Percentiles rank a stretch among this genome's conserved stretches.
Evolutionary conservation across 106 monocot species (phyloP).

Genomic region (Iris macrosiphon): DNA sequence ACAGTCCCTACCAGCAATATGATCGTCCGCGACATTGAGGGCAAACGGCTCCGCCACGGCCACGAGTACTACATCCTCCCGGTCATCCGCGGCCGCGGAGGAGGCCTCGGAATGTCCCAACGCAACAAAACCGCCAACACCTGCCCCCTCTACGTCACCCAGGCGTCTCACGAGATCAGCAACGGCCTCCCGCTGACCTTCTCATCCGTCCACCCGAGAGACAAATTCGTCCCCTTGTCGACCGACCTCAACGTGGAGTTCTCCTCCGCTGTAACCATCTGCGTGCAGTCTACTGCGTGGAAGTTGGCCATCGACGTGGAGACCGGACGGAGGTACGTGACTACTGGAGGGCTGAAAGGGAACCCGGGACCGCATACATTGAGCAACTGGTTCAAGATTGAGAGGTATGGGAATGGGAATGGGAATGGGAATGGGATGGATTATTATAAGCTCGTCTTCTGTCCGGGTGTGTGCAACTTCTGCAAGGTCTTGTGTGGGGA

Average conservation of each 20-base stretch:
- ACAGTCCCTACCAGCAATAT: too few species aligned
- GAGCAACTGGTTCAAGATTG: constrained; percentile 38
- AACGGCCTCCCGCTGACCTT: constrained; percentile 17
- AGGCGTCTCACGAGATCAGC: neutral
- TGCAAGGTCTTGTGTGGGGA: constrained; percentile 32
- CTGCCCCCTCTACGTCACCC: constrained; percentile 23
- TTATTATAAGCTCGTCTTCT: constrained; percentile 36
- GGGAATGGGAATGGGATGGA: too few species aligned
- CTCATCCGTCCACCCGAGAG: too few species aligned
- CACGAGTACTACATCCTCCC: too few species aligned
- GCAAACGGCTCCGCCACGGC: too few species aligned
- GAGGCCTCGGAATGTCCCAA: too few species aligned
- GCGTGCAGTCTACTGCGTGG: constrained; percentile 30
- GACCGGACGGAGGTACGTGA: constrained; percentile 16
- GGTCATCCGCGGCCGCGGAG: too few species aligned
- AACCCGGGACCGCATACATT: constrained; percentile 17
- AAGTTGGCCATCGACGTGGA: constrained; percentile 7
- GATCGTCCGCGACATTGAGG: too few species aligned
- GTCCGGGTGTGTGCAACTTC: constrained; percentile 25
- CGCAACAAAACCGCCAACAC: too few species aligned
- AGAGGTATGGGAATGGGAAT: constrained; percentile 9
- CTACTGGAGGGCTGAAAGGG: constrained; percentile 18
- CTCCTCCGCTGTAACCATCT: constrained; percentile 19
- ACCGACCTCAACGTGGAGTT: constrained; percentile 1
- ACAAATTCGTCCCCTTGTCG: too few species aligned